Base-by-base conservation (phyloP, 225 moss, liverwort and hornwort genomes). In the Pleurozium schreberi region DNA sequence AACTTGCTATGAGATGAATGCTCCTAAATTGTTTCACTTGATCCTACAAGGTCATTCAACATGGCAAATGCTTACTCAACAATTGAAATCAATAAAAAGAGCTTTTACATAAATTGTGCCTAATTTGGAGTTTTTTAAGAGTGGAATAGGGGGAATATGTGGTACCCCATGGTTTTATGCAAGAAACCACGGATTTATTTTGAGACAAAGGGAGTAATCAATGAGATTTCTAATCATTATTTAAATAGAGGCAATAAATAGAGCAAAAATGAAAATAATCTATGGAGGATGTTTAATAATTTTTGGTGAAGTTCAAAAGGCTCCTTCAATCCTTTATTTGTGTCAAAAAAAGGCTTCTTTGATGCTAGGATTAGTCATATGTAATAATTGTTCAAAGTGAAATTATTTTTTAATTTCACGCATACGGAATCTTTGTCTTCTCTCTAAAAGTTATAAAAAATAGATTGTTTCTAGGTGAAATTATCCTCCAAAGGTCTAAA, bases 381-480 rank as follows among this genome's bases (percentile, higher is more conserved):
- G 18, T 28, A 73, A 47, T 74, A 47, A 31, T 0, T 7, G 1
- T 23, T 76, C 5, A 21, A 75, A 34, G 5, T 22, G 14, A 36
- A 53, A 23, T 31, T 76, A 3, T 22, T 36, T 31, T 52, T 2
- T 6, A 5, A 1, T 22, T 34, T 76, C 14, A 22, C 0, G 0
- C 1, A 52, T 1, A 23, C 9, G 9, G 14, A 36, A 23, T 22
- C 2, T 8, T 34, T 34, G 6, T 52, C 7, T 0, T 13, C 3
- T 52, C 22, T 36, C 3, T 76, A 1, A 8, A 34, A 14, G 8
- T 52, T 34, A 5, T 3, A 13, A 52, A 34, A 31, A 34, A 14
- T 31, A 21, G 3, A 52, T 36, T 52, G 2, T 76, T 30, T 21
- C 20, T 49, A 7, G 12, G 33, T 20, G 19, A 74, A 47, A 47